Evolutionary conservation across 352 stramenopile species (phyloP), one percentile per base, ranked within the genome.

Genomic region (Pythium volutum): DNA sequence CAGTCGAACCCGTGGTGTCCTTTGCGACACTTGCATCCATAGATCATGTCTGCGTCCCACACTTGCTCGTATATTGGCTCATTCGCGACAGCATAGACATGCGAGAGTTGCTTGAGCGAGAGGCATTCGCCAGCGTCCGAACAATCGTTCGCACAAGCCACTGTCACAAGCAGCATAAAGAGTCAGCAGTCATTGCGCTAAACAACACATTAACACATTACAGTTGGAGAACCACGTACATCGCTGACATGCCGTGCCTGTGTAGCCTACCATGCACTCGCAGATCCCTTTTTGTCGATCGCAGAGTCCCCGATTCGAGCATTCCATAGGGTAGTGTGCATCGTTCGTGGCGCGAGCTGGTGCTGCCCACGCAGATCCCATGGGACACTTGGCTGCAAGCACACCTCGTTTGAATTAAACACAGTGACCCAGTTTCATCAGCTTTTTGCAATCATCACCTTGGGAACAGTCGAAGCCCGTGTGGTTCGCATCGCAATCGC

Each of bases 11-110:
- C 89, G 27, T 81, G 70, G 20, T 71, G 92, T 1, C 88, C 90
- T 38, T 77, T 77, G 18, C 91, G 81, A 62, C 93, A 98, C 16
- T 87, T 71, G 69, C 93, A 98, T 2, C 89, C 91, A 50, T 88
- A 89, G 18, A 97, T 87, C 79, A 87, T 88, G 9, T 88, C 68
- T 1, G 79, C 79, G 29, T 93, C 84, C 81, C 81, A 93, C 0
- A 69, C 52, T 1, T 42, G 55, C 0, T 83, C 69, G 46, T 93
- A 91, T 0, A 84, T 62, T 3, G 70, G 64, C 38, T 88, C 82
- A 3, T 67, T 74, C 3, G 69, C 77, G 10, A 87, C 76, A 3
- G 74, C 72, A 41, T 69, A 78, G 0, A 62, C 26, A 3, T 60
- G 62, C 0, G 82, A 89, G 2, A 91, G 73, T 26, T 88, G 65